Base-by-base conservation (phyloP, 2,329 filamentous ascomycete genomes). In the Sordariomycetes sp. region DNA sequence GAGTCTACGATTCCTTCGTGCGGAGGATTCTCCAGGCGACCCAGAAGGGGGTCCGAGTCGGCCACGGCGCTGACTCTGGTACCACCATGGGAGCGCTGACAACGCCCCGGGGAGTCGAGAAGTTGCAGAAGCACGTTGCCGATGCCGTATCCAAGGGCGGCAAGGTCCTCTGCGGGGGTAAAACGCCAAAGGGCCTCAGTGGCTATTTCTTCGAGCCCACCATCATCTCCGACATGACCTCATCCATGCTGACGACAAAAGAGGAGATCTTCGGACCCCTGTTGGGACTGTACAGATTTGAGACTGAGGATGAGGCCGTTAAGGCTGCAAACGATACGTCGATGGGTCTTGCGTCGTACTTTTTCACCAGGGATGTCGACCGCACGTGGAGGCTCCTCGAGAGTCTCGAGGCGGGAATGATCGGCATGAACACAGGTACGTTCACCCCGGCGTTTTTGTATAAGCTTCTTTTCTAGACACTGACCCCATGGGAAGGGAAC, bases 1-100 rank as follows among this genome's bases (percentile, higher is more conserved):
- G 84, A 60, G 82, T 95, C 70, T 92, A 94, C 73, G 87, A 93
- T 65, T 75, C 79, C 46, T 95, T 95, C 64, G 80, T 83, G 11
- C 55, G 48, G 53, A 60, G 60, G 50, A 56, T 69, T 28, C 60
- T 48, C 43, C 37, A 64, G 1, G 65, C 65, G 1, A 61, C 64
- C 53, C 63, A 64, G 3, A 61, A 35, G n/a, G 16, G 10, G 1
- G 11, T 69, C 64, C 57, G 58, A 20, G 57, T 84, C 28, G 82
- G 81, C 52, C 76, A 83, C 63, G 79, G 79, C 0, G 83, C 82
- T 18, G 62, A 59, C 3, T 58, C 65, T 0, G 66, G 62, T 11
- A 69, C 67, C 1, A 71, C 68, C 6, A 59, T 72, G 35, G 72
- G 72, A 0, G 70, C 72, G 1, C 62, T 74, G 28, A 71, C 69